Percentiles rank a stretch among this genome's conserved stretches.
phyloP scores from a whole-genome alignment of 164 flowering plant species.

The Liquidambar formosana region DNA sequence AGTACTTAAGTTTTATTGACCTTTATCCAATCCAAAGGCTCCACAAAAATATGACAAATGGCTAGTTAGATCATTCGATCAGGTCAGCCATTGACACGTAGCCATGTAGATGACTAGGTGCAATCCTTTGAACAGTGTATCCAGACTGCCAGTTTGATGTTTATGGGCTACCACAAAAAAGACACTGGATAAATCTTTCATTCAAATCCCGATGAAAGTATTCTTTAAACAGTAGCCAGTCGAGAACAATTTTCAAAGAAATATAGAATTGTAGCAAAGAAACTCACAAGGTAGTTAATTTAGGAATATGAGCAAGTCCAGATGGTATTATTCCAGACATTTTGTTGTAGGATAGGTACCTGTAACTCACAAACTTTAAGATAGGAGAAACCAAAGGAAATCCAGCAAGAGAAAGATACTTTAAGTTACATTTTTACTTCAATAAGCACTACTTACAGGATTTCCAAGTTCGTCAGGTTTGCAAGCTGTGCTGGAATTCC shows the following conservation, averaged over 20 bases:
- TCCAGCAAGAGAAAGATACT: neutral
- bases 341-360: conserved; percentile 88
- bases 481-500: conserved; percentile 92
- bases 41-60: no score
- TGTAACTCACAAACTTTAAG: conserved; percentile 23
- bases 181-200: neutral
- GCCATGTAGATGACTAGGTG: no score
- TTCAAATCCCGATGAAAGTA: neutral
- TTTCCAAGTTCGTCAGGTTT: conserved; percentile 86
- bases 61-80: neutral
- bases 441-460: conserved; percentile 52
- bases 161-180: neutral
- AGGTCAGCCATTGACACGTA: neutral
- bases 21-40: no score
- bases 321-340: conserved; percentile 87
- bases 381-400: neutral
- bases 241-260: neutral
- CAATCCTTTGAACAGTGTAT: neutral
- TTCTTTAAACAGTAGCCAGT: neutral
- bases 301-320: conserved; percentile 73
- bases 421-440: neutral
- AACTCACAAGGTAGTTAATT: conserved; percentile 81
- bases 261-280: conserved; percentile 5
- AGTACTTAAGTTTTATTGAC: no score
- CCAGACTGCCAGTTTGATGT: neutral